Evolutionary conservation across 2,329 filamentous ascomycete species (phyloP).

Genomic region (Xylaria sp.): DNA sequence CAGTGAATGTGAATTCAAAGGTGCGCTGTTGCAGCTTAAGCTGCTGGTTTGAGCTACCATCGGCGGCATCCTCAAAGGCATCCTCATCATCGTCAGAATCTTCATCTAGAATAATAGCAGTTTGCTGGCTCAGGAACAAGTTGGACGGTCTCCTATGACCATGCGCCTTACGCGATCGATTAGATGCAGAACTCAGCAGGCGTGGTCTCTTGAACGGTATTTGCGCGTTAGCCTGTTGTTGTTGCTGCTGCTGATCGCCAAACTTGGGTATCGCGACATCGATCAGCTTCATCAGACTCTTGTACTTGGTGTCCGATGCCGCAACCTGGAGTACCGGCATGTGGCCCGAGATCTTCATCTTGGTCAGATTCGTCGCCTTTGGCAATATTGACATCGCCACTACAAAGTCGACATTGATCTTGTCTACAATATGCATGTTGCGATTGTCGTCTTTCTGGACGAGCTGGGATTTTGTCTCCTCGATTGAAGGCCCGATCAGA

Average conservation of each 20-base stretch:
- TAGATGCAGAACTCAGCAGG: slow-evolving; percentile 50
- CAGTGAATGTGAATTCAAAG: slow-evolving; percentile 96
- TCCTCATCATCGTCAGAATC: slow-evolving; percentile 68
- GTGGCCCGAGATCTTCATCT: slow-evolving; percentile 87
- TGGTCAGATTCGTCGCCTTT: slow-evolving; percentile 89
- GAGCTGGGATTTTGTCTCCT: slow-evolving; percentile 84
- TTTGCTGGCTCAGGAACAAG: slow-evolving; percentile 69
- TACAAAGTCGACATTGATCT: slow-evolving; percentile 96
- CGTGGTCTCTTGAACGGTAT: slow-evolving; percentile 47
- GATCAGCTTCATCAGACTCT: slow-evolving; percentile 92
- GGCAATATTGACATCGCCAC: slow-evolving; percentile 98
- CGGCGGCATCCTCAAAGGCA: slow-evolving; percentile 67
- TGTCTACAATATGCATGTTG: slow-evolving; percentile 87
- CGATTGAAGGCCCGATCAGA: slow-evolving; percentile 89
- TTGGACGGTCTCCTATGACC: slow-evolving; percentile 67
- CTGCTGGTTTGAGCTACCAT: slow-evolving; percentile 57
- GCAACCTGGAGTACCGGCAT: slow-evolving; percentile 89
- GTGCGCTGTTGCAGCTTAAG: slow-evolving; percentile 82
- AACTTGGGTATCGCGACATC: slow-evolving; percentile 93
- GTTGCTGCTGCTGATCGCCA: slow-evolving; percentile 49
- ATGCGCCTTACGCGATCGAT: slow-evolving; percentile 48
- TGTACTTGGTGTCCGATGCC: slow-evolving; percentile 95
- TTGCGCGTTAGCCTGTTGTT: slow-evolving; percentile 36
- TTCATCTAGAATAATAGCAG: slow-evolving; percentile 79
- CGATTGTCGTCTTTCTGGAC: slow-evolving; percentile 67